Evolutionary conservation across 768 basidiomycete species (phyloP).

Genomic region (Leccinum incarnatum): DNA sequence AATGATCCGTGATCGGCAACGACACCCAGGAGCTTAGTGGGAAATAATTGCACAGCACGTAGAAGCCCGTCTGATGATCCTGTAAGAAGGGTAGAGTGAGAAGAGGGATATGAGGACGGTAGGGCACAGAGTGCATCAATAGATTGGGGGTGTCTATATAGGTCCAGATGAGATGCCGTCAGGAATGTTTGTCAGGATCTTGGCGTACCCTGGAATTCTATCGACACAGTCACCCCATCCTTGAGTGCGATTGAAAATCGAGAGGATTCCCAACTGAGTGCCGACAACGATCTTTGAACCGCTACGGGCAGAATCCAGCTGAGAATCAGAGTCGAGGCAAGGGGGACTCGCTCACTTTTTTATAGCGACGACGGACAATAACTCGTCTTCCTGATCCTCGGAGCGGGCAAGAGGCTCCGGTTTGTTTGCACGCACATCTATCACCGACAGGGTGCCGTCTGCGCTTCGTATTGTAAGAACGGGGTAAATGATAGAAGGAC

Average conservation of each 20-base stretch:
- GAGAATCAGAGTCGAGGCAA: background rate
- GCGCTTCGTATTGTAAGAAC: constrained; percentile 49
- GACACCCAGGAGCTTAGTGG: constrained; percentile 86
- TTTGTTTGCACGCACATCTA: constrained; percentile 86
- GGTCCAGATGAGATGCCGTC: constrained; percentile 11
- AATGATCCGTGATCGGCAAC: constrained; percentile 91
- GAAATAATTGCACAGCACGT: constrained; percentile 82
- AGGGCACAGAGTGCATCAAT: constrained; percentile 83
- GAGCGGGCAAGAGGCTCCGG: constrained; percentile 77
- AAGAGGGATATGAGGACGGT: constrained; percentile 56
- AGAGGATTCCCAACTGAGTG: constrained; percentile 85
- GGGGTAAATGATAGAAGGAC: background rate
- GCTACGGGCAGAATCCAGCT: constrained; percentile 33
- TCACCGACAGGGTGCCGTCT: constrained; percentile 89
- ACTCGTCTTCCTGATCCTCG: constrained; percentile 94
- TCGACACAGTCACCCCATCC: constrained; percentile 95
- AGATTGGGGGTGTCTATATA: constrained; percentile 81
- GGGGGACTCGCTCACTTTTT: constrained; percentile 54
- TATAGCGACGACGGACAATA: constrained; percentile 82
- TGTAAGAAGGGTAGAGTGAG: constrained; percentile 73
- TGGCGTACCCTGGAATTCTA: constrained; percentile 74
- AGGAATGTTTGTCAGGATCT: background rate
- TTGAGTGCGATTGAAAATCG: constrained; percentile 81
- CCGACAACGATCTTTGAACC: constrained; percentile 84
- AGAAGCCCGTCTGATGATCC: constrained; percentile 92